A percentile compares a stretch with the other conserved stretches of the same genome.
Conservation (phyloP, 1,284 basidiomycete species). For the Puccinia hordei region DNA sequence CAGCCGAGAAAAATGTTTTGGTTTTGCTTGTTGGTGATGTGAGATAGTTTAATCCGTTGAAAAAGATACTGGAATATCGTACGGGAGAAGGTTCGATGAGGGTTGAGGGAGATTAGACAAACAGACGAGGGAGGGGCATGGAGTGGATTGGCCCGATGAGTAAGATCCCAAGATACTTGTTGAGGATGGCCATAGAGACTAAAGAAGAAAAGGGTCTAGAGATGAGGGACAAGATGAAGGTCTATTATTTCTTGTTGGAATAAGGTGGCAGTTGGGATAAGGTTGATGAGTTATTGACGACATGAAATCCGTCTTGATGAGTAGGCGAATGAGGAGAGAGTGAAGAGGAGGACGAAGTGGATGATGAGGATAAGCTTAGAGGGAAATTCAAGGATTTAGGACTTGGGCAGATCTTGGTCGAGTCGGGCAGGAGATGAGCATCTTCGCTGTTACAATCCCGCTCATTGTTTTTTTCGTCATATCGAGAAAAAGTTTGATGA, state of each 20-base stretch:
- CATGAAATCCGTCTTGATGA: constrained; percentile 13
- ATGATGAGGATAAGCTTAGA: background rate
- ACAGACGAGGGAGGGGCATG: background rate
- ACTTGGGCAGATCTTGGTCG: constrained; percentile 5
- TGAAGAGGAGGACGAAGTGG: background rate
- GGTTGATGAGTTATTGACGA: background rate
- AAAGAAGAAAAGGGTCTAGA: background rate
- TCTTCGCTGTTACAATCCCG: background rate
- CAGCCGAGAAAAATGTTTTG: no score
- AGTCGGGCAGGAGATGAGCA: background rate
- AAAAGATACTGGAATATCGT: background rate
- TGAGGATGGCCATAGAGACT: no score
- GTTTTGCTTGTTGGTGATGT: no score
- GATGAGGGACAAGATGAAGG: no score
- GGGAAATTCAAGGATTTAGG: constrained; percentile 8
- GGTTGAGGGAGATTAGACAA: background rate
- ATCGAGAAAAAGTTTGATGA: background rate
- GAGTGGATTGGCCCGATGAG: background rate
- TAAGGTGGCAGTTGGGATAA: background rate
- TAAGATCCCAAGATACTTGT: background rate
- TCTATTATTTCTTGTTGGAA: constrained; percentile 2
- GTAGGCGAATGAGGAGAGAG: constrained; percentile 8
- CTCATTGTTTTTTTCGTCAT: background rate
- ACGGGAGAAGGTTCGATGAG: background rate
- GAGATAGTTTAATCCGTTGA: no score